Evolutionary conservation across 805 yeast species (phyloP), one percentile per base, ranked within the genome.

Genomic region (Torulaspora franciscae): DNA sequence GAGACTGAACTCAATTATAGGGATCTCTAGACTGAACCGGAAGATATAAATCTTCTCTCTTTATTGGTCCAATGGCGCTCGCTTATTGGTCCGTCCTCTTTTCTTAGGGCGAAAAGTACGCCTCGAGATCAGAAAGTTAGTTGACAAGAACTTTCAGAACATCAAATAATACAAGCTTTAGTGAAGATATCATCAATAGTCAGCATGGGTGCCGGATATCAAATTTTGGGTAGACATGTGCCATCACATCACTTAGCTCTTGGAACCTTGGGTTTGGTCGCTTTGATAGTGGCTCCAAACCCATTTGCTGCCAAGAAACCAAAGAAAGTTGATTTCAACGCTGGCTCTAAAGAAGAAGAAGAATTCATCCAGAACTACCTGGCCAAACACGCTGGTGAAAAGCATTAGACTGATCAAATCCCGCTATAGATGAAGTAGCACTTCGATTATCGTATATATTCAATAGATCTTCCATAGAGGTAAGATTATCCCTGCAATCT

Each of bases 341-440:
- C 95, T 53, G 68, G 80, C 45, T 77, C 89, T 40, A 80, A 88
- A 56, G 97, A 88, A 62, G 97, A 90, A 73, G 95, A 86, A 68
- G 81, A 83, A 67, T 90, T 85, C 73, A 83, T 90, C 61, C 74
- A 70, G 65, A 85, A 81, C 59, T 89, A 79, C 75, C 73, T 80
- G 69, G 68, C 73, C 65, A 69, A 74, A 54, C 64, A 56, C 27
- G 39, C 59, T 25, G 60, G 55, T 23, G 37, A 35, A 26, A 29
- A 40, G 42, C 44, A 44, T 40, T 45, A 36, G 28, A 37, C 15
- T 14, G 25, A 19, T 24, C 15, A 17, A 3, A 10, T 29, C 5
- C 28, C 17, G 23, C 11, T 8, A 11, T 19, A 30, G 19, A 14
- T 13, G 14, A 30, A 19, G 15, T 30, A 32, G 27, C 37, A 23